Conservation (phyloP, 2,329 filamentous ascomycete species). For the Tympanopsis confertula region DNA sequence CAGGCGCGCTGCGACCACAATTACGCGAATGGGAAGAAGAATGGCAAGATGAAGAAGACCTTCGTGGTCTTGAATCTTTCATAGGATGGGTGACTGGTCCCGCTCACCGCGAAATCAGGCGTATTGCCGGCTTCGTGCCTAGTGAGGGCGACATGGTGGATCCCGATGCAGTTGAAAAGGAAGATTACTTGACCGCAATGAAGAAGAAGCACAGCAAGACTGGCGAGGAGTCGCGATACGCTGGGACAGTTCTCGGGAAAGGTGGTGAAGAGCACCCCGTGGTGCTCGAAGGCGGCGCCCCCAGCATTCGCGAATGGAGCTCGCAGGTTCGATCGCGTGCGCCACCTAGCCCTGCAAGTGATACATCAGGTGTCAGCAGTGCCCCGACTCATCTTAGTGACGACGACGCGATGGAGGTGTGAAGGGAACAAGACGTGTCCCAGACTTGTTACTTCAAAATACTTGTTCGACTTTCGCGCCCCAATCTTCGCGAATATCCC, state of each 20-base stretch:
- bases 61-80: slow-evolving; percentile 43
- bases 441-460: no score
- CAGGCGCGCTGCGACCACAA: slow-evolving; percentile 43
- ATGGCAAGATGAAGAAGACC: slow-evolving; percentile 44
- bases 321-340: not conserved
- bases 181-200: slow-evolving; percentile 34
- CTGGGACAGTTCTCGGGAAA: slow-evolving; percentile 48
- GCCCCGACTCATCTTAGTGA: not conserved
- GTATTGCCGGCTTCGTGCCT: slow-evolving; percentile 43
- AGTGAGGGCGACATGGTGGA: slow-evolving; percentile 35
- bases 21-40: slow-evolving; percentile 43
- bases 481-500: no score
- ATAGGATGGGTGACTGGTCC: slow-evolving; percentile 45
- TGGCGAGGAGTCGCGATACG: slow-evolving; percentile 47
- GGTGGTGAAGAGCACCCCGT: slow-evolving; percentile 37
- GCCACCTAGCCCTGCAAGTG: not conserved
- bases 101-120: slow-evolving; percentile 43
- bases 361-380: not conserved
- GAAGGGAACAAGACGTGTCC: no score
- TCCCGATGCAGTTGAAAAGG: slow-evolving; percentile 20
- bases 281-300: slow-evolving; percentile 45
- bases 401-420: not conserved
- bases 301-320: slow-evolving; percentile 42
- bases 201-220: slow-evolving; percentile 58
- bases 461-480: no score